Evolutionary conservation across 2,329 filamentous ascomycete species (phyloP).

Genomic region (Aspergillus ruber): DNA sequence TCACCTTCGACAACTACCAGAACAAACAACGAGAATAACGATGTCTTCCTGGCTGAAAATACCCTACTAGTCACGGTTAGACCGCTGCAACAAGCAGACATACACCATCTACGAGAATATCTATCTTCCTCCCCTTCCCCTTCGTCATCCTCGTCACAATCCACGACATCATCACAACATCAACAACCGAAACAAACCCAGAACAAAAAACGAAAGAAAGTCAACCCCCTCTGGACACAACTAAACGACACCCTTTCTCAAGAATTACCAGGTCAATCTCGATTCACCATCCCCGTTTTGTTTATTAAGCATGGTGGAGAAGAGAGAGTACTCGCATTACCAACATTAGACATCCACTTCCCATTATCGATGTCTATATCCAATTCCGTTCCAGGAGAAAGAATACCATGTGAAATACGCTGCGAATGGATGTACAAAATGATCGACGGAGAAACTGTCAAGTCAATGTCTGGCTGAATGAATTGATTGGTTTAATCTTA

Average conservation of each 20-base stretch:
- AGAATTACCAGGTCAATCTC: slow-evolving; percentile 29
- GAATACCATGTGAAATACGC: slow-evolving; percentile 17
- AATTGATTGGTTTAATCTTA: slow-evolving; percentile 21
- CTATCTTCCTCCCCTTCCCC: neutral
- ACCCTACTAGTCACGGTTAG: slow-evolving; percentile 33
- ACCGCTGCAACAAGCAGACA: slow-evolving; percentile 29
- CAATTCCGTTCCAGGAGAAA: neutral
- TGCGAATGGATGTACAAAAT: slow-evolving; percentile 38
- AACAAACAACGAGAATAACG: no score
- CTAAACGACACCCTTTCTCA: slow-evolving; percentile 15
- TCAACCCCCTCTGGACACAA: neutral
- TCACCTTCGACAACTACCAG: no score
- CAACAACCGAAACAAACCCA: no score
- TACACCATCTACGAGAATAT: slow-evolving; percentile 2
- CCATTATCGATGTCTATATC: slow-evolving; percentile 2
- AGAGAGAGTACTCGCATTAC: slow-evolving; percentile 15
- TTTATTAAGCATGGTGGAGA: slow-evolving; percentile 4
- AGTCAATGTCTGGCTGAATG: slow-evolving; percentile 17
- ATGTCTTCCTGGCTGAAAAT: neutral
- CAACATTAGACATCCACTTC: slow-evolving; percentile 20
- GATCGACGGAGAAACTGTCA: slow-evolving; percentile 27
- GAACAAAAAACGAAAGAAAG: neutral
- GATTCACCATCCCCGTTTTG: slow-evolving; percentile 39
- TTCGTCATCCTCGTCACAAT: no score
- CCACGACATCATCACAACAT: no score